Evolutionary conservation across 2,329 filamentous ascomycete species (phyloP).

Genomic region (Alternaria ventricosa): DNA sequence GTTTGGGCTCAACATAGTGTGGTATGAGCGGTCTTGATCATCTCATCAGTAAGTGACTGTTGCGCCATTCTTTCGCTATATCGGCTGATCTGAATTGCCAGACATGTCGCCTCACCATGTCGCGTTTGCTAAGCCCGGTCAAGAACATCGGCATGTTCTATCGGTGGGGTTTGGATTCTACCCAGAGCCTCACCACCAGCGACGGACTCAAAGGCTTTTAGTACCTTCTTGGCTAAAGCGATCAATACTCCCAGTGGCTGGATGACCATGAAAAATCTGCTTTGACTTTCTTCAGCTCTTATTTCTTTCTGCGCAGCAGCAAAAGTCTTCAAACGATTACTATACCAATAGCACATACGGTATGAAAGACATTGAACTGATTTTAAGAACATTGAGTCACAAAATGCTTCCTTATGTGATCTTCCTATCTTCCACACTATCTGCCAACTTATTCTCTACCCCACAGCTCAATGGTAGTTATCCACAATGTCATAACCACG

Average conservation of each 20-base stretch:
- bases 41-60: not conserved
- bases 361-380: accelerated
- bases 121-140: not conserved
- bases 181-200: too few relatives aligned
- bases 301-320: not conserved
- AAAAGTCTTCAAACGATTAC: not conserved
- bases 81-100: not conserved
- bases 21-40: not conserved
- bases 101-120: not conserved
- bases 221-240: too few relatives aligned
- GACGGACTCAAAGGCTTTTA: too few relatives aligned
- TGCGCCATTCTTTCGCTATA: not conserved
- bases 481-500: not conserved
- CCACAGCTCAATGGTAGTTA: not conserved
- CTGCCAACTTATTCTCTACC: not conserved
- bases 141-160: not conserved
- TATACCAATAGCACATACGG: not conserved
- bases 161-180: not conserved
- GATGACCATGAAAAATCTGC: too few relatives aligned
- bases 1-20: too few relatives aligned
- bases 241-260: too few relatives aligned
- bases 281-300: not conserved
- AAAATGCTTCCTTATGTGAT: not conserved
- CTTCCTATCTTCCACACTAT: not conserved
- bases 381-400: not conserved